phyloP scores from a whole-genome alignment of 202 grass and related monocot species.

The Setaria viridis region DNA sequence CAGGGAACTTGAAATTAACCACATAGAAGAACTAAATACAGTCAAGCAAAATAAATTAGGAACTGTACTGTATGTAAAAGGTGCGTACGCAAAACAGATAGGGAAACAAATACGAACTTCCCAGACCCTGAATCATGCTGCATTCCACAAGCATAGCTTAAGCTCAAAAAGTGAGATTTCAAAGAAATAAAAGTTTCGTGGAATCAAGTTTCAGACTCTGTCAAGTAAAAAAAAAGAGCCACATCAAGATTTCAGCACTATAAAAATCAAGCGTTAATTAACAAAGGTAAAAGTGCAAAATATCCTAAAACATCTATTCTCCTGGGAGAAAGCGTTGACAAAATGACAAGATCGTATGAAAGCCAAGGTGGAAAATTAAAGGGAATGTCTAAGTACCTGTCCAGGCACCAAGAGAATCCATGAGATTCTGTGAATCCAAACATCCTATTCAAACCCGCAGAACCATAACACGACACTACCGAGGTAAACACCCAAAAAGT shows the following conservation, averaged over 20 bases:
- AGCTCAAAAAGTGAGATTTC: background rate
- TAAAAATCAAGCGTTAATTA: background rate
- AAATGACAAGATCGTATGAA: slow-evolving; percentile 3
- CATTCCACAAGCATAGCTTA: background rate
- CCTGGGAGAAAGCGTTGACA: slow-evolving; percentile 6
- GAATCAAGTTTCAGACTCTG: background rate
- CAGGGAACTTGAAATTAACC: slow-evolving; percentile 20
- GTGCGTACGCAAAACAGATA: background rate
- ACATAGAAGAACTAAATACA: slow-evolving; percentile 6
- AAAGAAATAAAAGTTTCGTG: slow-evolving; percentile 18
- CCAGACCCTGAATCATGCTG: background rate
- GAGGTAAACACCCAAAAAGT: background rate
- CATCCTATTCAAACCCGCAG: slow-evolving; percentile 4
- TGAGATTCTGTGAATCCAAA: slow-evolving; percentile 7
- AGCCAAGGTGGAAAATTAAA: background rate
- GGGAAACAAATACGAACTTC: background rate
- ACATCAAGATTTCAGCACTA: background rate
- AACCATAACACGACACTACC: background rate
- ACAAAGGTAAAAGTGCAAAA: slow-evolving; percentile 8
- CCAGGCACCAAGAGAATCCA: background rate
- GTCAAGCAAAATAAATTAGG: slow-evolving; percentile 7
- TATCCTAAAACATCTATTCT: background rate
- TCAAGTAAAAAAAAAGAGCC: background rate
- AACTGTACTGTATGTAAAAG: slow-evolving; percentile 13
- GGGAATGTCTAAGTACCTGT: slow-evolving; percentile 2